A percentile compares a stretch with the other conserved stretches of the same genome.
Conservation (phyloP, 2,329 filamentous ascomycete species). For the Berkeleyomyces rouxiae region DNA sequence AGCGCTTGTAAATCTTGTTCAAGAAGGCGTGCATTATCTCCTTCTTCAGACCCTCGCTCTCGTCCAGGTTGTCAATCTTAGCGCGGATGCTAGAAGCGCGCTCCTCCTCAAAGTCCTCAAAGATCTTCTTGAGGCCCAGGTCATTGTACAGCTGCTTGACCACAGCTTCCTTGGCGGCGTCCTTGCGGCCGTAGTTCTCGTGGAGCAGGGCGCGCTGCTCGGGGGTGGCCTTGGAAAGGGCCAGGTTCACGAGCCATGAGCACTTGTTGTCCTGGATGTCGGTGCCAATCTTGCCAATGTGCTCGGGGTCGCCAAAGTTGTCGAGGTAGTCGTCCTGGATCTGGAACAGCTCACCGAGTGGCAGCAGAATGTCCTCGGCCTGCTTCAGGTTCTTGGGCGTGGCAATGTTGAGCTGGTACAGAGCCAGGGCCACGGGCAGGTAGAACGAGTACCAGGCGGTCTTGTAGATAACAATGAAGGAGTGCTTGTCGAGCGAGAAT, state of each 20-base stretch:
- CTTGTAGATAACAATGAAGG: constrained; percentile 99
- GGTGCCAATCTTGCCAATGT: constrained; percentile 96
- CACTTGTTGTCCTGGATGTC: constrained; percentile 99
- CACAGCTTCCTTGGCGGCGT: constrained; percentile 62
- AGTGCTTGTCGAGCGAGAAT: constrained; percentile 90
- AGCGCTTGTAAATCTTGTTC: constrained; percentile 94
- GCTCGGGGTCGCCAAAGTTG: constrained; percentile 82
- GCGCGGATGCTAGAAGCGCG: constrained; percentile 58
- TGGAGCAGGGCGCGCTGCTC: constrained; percentile 81
- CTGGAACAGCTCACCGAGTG: constrained; percentile 98
- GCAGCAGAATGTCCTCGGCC: constrained; percentile 82
- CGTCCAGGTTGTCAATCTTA: constrained; percentile 66
- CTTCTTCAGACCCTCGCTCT: constrained; percentile 79
- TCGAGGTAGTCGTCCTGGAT: constrained; percentile 98
- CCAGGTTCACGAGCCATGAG: constrained; percentile 95
- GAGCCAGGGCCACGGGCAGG: constrained; percentile 79
- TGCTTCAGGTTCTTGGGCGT: constrained; percentile 79
- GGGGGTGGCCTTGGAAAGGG: constrained; percentile 59
- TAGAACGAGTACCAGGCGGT: constrained; percentile 99
- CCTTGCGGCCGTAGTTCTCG: constrained; percentile 86
- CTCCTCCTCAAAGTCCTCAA: constrained; percentile 81
- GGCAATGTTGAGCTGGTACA: constrained; percentile 71
- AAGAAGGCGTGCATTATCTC: constrained; percentile 79
- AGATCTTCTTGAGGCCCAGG: constrained; percentile 65
- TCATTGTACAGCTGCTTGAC: constrained; percentile 85